Base-by-base conservation (phyloP, 2,329 filamentous ascomycete genomes). In the Kalmusia sp. region DNA sequence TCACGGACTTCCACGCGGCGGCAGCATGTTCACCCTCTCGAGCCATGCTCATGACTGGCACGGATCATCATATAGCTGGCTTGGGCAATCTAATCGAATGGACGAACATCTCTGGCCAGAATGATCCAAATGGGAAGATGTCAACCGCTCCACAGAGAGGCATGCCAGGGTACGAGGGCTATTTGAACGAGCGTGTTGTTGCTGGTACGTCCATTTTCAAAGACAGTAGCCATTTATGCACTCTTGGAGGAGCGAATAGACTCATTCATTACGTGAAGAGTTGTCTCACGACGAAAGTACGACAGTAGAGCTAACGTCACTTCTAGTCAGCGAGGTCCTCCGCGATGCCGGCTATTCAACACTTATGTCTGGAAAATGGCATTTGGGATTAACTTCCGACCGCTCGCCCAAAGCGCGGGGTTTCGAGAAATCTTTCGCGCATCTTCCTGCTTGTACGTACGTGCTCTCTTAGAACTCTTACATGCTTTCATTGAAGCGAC, bases 11-110 rank as follows among this genome's bases (percentile, higher is more conserved):
- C 68, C 86, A 88, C 63, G 82, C 85, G 1, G 85, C 86, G 0
- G 82, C 85, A 2, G 85, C 86, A 45, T 88, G 85, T 70, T 87
- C 84, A 44, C 86, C 86, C 1, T 85, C 84, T 2, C 77, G 85
- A 31, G 83, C 85, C 15, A 88, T 88, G 86, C 80, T 88, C 59
- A 83, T 88, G 79, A 87, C 84, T 0, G 85, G 85, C 3, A 87
- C 85, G 0, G 84, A 87, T 62, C 80, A 87, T 61, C 84, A 84
- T 64, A 83, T 84, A 51, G 80, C 81, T 8, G 81, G 85, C 1
- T 75, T 87, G 2, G 85, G 84, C 2, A 84, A 52, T 35, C 44
- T 51, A 27, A 58, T 39, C 43, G 82, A 85, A 71, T 85, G 82
- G 80, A 82, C 80, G 35, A 82, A 83, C 59, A 77, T 81, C 57